These are phyloP conservation scores for Trametes cinnabarina DNA, from an alignment of 768 basidiomycete species.

Conservation along the genomic window DNA sequence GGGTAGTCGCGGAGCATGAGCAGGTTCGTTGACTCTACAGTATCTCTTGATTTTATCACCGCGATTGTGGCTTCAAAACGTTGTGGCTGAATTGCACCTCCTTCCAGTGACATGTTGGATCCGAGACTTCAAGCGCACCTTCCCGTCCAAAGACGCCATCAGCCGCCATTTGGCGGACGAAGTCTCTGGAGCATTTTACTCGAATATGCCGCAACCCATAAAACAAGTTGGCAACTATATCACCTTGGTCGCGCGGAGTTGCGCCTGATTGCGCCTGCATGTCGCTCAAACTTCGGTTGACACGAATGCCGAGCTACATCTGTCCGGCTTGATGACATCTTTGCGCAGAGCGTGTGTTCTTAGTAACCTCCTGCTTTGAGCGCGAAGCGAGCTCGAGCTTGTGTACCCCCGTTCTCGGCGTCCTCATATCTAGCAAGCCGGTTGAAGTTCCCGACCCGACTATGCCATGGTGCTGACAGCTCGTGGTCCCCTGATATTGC, in stretches of 20 bases:
- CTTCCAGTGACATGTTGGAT: neutral
- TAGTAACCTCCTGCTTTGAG: neutral
- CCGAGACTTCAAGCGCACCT: too few relatives aligned
- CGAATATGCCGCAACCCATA: too few relatives aligned
- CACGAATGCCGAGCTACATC: neutral
- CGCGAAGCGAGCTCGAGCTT: neutral
- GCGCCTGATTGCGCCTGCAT: neutral
- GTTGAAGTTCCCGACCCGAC: neutral
- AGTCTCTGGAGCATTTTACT: too few relatives aligned
- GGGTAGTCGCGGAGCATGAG: neutral
- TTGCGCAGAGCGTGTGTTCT: neutral
- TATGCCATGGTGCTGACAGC: neutral
- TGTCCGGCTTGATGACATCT: neutral
- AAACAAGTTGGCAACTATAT: neutral
- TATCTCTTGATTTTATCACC: neutral
- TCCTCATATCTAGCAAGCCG: too few relatives aligned
- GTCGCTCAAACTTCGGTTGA: neutral
- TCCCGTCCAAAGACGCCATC: too few relatives aligned
- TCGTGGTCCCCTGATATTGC: constrained; percentile 1
- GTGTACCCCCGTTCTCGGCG: neutral
- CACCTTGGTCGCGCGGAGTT: neutral
- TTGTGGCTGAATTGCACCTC: neutral
- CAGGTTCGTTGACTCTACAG: neutral
- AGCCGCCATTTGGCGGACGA: too few relatives aligned
- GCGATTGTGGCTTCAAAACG: too few relatives aligned